Evolutionary conservation across 2,329 filamentous ascomycete species (phyloP).

Genomic region (Exophiala aquamarina): DNA sequence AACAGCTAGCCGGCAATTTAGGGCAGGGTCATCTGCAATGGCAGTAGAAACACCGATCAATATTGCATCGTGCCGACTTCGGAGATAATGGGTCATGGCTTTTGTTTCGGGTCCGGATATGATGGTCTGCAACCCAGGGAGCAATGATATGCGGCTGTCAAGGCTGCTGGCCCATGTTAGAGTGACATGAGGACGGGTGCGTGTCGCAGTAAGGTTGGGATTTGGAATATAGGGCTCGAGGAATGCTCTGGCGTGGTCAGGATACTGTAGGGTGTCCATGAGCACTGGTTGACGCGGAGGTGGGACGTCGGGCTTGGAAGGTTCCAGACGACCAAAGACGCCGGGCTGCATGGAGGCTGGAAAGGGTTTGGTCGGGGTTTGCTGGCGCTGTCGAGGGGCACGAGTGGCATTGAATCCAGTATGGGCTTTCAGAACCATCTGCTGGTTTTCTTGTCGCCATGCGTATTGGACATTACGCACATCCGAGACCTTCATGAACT

Average conservation of each 20-base stretch:
- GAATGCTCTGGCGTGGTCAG: conserved; percentile 44
- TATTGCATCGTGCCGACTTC: conserved; percentile 79
- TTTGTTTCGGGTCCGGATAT: conserved; percentile 83
- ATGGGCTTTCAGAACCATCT: conserved; percentile 44
- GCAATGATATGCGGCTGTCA: conserved; percentile 74
- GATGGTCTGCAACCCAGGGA: conserved; percentile 75
- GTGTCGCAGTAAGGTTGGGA: conserved; percentile 30
- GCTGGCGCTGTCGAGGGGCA: conserved; percentile 14
- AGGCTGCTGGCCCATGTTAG: conserved; percentile 90
- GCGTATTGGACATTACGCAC: conserved; percentile 50
- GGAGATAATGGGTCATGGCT: conserved; percentile 89
- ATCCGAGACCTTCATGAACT: conserved; percentile 47
- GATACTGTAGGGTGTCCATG: conserved; percentile 45
- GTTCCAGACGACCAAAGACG: conserved; percentile 21
- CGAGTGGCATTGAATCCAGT: conserved; percentile 36
- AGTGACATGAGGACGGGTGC: conserved; percentile 61
- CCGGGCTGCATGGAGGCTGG: conserved; percentile 18
- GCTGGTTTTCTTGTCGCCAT: conserved; percentile 47
- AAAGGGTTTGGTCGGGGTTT: conserved; percentile 15
- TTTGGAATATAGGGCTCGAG: conserved; percentile 54
- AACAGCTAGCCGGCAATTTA: conserved; percentile 75
- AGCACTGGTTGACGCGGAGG: conserved; percentile 25
- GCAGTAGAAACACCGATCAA: conserved; percentile 83
- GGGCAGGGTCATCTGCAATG: conserved; percentile 76
- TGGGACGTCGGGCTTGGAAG: conserved; percentile 10